Evolutionary conservation across 306 rosid genomes (phyloP), one percentile per base, ranked within the genome.

Genomic region (Pyrus pyrifolia): DNA sequence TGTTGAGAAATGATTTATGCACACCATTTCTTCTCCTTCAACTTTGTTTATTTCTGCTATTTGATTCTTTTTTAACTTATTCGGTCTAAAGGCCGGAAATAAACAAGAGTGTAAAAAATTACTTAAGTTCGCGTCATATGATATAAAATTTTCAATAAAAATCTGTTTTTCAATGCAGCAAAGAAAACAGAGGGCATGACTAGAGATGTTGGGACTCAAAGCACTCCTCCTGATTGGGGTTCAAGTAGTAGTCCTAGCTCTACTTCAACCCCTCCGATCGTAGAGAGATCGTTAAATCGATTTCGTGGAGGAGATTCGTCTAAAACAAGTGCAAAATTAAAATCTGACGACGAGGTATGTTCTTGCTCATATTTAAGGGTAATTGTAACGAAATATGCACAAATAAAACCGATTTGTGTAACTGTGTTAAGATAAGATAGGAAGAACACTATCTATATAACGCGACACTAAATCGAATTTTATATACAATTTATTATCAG

Each of bases 141-240:
- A 49, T 14, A 5, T 2, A 49, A 18, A 57, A 55, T 1, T 29
- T 67, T 11, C 38, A 38, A 59, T 55, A 5, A 21, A 38, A 42
- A 4, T 69, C 8, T 81, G 22, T 73, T 30, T 74, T 51, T 62
- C 35, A 13, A 23, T 78, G 68, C 84, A 95, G 99, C 88, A 74
- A 84, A 78, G 71, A 81, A 75, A 69, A 76, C 73, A 44, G 93
- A 92, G 60, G 91, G 74, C 33, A 82, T 76, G 80, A 95, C 88
- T 27, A 90, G 86, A 77, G 93, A 95, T 84, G 91, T 85, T n/a
- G 95, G 93, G 25, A 92, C 90, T 87, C 97, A 92, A 82, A 92
- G 92, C 77, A 88, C 96, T 29, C 86, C 91, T 59, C 66, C 86
- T 29, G 77, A 51, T 76, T 80, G 81, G 68, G 85, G 91, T 82